Base-by-base conservation (phyloP, 495 filamentous ascomycete genomes). In the Immersiella caudata region DNA sequence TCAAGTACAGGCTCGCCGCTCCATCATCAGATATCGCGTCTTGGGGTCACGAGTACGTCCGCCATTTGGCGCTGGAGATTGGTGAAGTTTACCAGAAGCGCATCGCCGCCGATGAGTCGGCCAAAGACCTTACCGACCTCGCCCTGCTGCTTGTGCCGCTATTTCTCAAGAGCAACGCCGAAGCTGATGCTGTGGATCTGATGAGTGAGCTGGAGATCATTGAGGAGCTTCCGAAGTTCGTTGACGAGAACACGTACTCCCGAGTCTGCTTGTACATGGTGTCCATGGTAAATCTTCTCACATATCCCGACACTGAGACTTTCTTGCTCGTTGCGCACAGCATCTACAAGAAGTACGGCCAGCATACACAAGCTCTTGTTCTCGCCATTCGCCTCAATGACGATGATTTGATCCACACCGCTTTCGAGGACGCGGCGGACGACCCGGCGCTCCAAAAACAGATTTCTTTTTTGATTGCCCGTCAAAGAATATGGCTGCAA, bases 21-120 rank as follows among this genome's bases (percentile, higher is more conserved):
- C 94, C 94, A 52, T 93, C 93, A 16, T 84, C 92, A 72, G 95
- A 99, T 77, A 91, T 97, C 74, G 93, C 90, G 50, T 96, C 94
- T 12, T 99, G 95, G 95, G 95, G 95, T 62, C 95, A 99, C 79
- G 95, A 99, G 86, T 99, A 99, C 75, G 91, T 97, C 68, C 87
- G 95, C 64, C 95, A 99, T 81, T 83, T 99, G 70, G 94, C 95
- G 16, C 82, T 99, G 63, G 95, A 99, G 80, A 93, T 98, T 65
- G 95, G 95, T 62, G 90, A 96, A 78, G 95, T 97, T 72, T 96
- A 94, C 76, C 89, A 86, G 70, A 91, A 91, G 74, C 88, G 94
- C 67, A 70, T 85, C 59, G 76, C 82, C 40, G 76, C 77, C 16
- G 89, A 90, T 55, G 82, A 90, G 74, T 73, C 84, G 16, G 82